These are phyloP conservation scores for Hymenoscyphus salicellus DNA, from an alignment of 2,329 filamentous ascomycete species.

Conservation along the genomic window DNA sequence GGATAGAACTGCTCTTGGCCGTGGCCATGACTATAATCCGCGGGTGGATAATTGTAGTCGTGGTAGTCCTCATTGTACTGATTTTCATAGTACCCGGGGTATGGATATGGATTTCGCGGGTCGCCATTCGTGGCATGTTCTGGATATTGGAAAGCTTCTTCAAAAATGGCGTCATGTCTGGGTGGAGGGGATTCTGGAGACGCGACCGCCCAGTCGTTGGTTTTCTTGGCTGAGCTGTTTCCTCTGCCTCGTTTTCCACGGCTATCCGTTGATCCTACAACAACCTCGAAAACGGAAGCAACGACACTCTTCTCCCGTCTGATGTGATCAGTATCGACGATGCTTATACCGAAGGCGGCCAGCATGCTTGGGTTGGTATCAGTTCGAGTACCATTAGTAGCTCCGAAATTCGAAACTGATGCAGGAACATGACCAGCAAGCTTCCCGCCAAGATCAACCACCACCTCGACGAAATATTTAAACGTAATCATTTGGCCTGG, in stretches of 20 bases:
- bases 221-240: slow-evolving; percentile 19
- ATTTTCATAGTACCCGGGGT: slow-evolving; percentile 30
- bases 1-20: slow-evolving; percentile 37
- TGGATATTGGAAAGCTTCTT: slow-evolving; percentile 18
- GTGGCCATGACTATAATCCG: slow-evolving; percentile 33
- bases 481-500: slow-evolving; percentile 94
- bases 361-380: slow-evolving; percentile 46
- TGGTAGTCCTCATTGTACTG: slow-evolving; percentile 31
- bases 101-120: slow-evolving; percentile 30
- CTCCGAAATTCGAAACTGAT: slow-evolving; percentile 19
- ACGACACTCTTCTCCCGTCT: slow-evolving; percentile 90
- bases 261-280: slow-evolving; percentile 83
- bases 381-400: slow-evolving; percentile 18
- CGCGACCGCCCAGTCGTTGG: slow-evolving; percentile 23
- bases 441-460: slow-evolving; percentile 88
- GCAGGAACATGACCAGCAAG: slow-evolving; percentile 53
- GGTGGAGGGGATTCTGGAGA: slow-evolving; percentile 17
- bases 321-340: slow-evolving; percentile 83
- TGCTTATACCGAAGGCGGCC: slow-evolving; percentile 60
- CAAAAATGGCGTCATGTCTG: slow-evolving; percentile 26
- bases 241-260: slow-evolving; percentile 35
- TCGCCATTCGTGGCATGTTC: slow-evolving; percentile 12
- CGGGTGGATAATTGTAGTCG: slow-evolving; percentile 20
- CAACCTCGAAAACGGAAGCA: slow-evolving; percentile 77
- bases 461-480: slow-evolving; percentile 88